Evolutionary conservation across 768 basidiomycete genomes (phyloP).

Genomic region (Ephemerocybe angulata): DNA sequence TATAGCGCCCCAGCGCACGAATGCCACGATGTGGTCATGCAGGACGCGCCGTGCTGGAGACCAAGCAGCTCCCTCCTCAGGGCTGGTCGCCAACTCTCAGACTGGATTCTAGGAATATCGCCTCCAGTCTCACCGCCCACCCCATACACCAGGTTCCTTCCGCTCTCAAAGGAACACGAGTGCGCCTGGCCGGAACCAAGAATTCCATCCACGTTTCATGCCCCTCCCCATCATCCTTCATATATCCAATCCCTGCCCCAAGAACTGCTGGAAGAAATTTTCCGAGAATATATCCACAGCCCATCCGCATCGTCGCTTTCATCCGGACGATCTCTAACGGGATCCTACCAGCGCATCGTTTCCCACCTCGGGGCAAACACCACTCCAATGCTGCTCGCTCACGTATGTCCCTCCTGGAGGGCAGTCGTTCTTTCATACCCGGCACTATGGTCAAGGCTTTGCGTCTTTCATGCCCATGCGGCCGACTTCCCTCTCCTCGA

Average conservation of each 20-base stretch:
- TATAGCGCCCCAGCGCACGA: not conserved
- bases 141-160: not conserved
- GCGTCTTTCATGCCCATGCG: not conserved
- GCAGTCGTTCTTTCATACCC: not conserved
- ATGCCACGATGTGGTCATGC: not conserved
- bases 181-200: not conserved
- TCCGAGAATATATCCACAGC: not conserved
- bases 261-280: constrained; percentile 1
- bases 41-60: not conserved
- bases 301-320: not conserved
- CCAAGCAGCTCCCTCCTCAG: not conserved
- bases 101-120: not conserved
- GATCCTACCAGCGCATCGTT: not conserved
- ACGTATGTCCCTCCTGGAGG: not conserved
- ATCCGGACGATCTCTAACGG: not conserved
- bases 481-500: not conserved
- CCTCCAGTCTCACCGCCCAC: not conserved
- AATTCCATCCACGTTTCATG: not conserved
- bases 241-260: not conserved
- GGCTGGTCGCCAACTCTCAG: not conserved
- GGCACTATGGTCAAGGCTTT: not conserved
- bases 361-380: not conserved
- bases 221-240: not conserved
- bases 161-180: not conserved
- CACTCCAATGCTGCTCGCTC: not conserved